Evolutionary conservation across 1,139 yeast species (phyloP).

Genomic region (Candida dubliniensis): DNA sequence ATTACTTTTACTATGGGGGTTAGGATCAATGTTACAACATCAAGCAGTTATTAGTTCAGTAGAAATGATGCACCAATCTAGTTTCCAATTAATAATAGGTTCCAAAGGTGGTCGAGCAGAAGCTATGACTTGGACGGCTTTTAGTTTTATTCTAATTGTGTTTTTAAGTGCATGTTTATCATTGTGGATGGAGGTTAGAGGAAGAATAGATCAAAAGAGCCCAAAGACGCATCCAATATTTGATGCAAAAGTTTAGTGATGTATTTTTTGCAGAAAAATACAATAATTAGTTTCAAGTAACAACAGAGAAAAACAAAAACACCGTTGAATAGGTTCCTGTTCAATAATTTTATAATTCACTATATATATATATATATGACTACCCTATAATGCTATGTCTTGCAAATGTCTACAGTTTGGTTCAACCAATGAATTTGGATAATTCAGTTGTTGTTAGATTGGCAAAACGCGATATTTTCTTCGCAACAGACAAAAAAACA

Average conservation of each 20-base stretch:
- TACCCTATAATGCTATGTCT: neutral
- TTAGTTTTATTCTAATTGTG: conserved; percentile 41
- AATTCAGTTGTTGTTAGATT: too few relatives aligned
- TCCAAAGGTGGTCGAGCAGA: conserved; percentile 54
- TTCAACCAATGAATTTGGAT: too few relatives aligned
- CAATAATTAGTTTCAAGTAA: too few relatives aligned
- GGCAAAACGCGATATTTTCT: neutral
- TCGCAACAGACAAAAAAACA: neutral
- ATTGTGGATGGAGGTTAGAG: conserved; percentile 10
- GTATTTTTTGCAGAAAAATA: neutral
- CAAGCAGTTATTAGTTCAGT: conserved; percentile 54
- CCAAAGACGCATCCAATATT: neutral
- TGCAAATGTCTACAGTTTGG: neutral
- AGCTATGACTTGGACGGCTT: conserved; percentile 62
- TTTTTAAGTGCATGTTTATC: conserved; percentile 20
- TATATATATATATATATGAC: too few relatives aligned
- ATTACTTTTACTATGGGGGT: conserved; percentile 57
- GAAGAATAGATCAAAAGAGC: neutral
- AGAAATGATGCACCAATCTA: conserved; percentile 47
- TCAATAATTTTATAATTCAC: too few relatives aligned
- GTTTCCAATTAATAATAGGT: conserved; percentile 50
- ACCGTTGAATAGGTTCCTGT: too few relatives aligned
- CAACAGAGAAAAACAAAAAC: too few relatives aligned
- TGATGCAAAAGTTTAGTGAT: conserved; percentile 7
- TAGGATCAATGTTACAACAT: conserved; percentile 69